Evolutionary conservation across 495 filamentous ascomycete species (phyloP), one percentile per base, ranked within the genome.

Genomic region (Aspergillus cavernicola): DNA sequence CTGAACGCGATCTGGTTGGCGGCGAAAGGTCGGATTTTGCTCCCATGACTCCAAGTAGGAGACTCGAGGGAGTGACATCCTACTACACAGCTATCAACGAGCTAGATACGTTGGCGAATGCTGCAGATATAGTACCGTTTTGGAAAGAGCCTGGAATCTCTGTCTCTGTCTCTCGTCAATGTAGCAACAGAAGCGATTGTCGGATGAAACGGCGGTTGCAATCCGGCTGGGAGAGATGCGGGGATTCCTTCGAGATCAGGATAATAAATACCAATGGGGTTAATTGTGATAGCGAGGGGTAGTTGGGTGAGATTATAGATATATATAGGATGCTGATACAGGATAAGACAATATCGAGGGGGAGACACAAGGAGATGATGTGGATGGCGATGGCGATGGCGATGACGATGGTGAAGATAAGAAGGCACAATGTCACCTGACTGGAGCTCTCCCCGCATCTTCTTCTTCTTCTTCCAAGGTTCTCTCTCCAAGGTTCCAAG

Each of bases 21-120:
- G 62, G 24, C 65, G 60, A 26, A 70, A 60, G 2, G 68, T 62
- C n/a, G 67, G 69, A 45, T 65, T 68, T 28, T 66, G 69, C 40
- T 72, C 72, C 73, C 73, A 77, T 44, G 69, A 70, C 53, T 77
- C 73, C 6, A 77, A 54, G 52, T 64, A 64, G 36, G 61, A 59
- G 50, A 64, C 50, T 20, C 61, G 58, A 52, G 50, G 52, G 13
- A 64, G 50, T 24, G 61, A 64, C 61, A 64, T 64, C 11, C 46
- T 56, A 43, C 7, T 11, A 29, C 29, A 6, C 12, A 40, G 13
- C 4, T 28, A 26, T 42, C 26, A 42, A 15, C 22, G 31, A 13
- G 6, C 31, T 33, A n/a, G n/a, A n/a, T n/a, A 10, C 24, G 9
- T 28, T 28, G 4, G 9, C 24, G 9, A 9, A 4, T 4, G 9